These are phyloP conservation scores for Microdochium bolleyi DNA, from an alignment of 2,329 filamentous ascomycete genomes.

Conservation along the genomic window DNA sequence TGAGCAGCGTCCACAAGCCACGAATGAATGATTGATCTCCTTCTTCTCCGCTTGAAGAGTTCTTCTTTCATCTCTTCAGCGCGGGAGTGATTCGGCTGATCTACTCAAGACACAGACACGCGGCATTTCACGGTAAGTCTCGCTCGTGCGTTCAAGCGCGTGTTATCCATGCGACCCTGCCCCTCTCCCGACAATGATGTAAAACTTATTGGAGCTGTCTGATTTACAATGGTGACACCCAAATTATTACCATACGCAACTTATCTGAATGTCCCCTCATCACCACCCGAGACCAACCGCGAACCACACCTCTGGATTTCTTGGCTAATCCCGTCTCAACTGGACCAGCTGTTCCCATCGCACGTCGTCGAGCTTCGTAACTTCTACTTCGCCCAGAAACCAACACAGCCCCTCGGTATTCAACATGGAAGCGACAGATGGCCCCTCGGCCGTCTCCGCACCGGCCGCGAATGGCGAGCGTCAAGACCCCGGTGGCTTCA, in stretches of 20 bases:
- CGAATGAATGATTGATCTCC: too few relatives aligned
- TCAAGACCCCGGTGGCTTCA: constrained; percentile 57
- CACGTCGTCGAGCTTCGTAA: too few relatives aligned
- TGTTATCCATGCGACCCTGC: background rate
- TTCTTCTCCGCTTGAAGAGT: too few relatives aligned
- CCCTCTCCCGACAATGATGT: constrained; percentile 26
- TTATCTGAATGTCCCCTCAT: constrained; percentile 14
- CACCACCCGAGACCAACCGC: background rate
- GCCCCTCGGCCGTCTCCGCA: constrained; percentile 16
- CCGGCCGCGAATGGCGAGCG: constrained; percentile 33
- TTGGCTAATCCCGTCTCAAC: background rate
- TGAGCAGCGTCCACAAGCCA: too few relatives aligned
- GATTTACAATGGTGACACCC: constrained; percentile 54
- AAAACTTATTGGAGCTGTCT: constrained; percentile 75
- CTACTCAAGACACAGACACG: too few relatives aligned
- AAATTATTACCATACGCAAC: constrained; percentile 49
- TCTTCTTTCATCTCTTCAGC: too few relatives aligned
- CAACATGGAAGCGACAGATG: constrained; percentile 32
- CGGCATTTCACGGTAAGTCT: background rate
- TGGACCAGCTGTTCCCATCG: too few relatives aligned
- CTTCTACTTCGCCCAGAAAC: constrained; percentile 10
- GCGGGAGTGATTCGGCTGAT: too few relatives aligned
- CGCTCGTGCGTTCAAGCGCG: too few relatives aligned
- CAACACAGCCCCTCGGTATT: too few relatives aligned
- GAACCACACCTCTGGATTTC: background rate